These are phyloP conservation scores for Erodium texanum DNA, from an alignment of 441 rosid species.

Conservation along the genomic window DNA sequence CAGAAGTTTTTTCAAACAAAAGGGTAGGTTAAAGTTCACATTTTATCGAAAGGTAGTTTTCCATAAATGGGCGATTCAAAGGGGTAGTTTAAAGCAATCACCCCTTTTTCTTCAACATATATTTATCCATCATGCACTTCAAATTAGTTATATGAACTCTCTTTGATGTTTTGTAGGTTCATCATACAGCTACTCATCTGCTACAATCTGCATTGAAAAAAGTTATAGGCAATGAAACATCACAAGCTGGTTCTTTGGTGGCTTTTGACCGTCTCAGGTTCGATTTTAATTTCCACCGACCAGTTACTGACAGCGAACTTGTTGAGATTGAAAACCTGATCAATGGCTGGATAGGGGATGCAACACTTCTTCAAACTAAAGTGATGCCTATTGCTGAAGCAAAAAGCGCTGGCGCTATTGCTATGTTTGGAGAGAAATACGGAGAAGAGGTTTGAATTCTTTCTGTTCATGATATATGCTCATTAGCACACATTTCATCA, in stretches of 20 bases:
- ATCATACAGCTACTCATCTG: slow-evolving; percentile 94
- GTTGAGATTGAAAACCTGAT: slow-evolving; percentile 62
- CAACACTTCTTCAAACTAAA: slow-evolving; percentile 62
- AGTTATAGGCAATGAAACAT: slow-evolving; percentile 73
- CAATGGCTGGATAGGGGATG: slow-evolving; percentile 78
- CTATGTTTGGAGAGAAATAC: slow-evolving; percentile 96
- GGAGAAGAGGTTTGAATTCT: slow-evolving; percentile 59
- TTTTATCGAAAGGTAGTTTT: too few species aligned
- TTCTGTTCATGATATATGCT: slow-evolving; percentile 9
- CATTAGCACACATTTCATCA: neutral
- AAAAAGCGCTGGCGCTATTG: slow-evolving; percentile 81
- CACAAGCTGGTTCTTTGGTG: slow-evolving; percentile 96
- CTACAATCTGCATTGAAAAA: slow-evolving; percentile 84
- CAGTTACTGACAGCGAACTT: slow-evolving; percentile 57
- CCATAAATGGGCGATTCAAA: too few species aligned
- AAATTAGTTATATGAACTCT: slow-evolving; percentile 2
- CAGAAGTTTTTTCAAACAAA: too few species aligned
- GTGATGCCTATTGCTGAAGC: slow-evolving; percentile 76
- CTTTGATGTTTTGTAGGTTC: slow-evolving; percentile 49
- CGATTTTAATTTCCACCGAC: slow-evolving; percentile 77
- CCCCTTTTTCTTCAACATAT: slow-evolving; percentile 9
- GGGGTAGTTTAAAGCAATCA: too few species aligned
- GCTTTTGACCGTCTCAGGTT: slow-evolving; percentile 94
- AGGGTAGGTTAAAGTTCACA: too few species aligned
- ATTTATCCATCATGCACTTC: neutral